Conservation (phyloP, 2,329 filamentous ascomycete species). For the Botrytis deweyae region DNA sequence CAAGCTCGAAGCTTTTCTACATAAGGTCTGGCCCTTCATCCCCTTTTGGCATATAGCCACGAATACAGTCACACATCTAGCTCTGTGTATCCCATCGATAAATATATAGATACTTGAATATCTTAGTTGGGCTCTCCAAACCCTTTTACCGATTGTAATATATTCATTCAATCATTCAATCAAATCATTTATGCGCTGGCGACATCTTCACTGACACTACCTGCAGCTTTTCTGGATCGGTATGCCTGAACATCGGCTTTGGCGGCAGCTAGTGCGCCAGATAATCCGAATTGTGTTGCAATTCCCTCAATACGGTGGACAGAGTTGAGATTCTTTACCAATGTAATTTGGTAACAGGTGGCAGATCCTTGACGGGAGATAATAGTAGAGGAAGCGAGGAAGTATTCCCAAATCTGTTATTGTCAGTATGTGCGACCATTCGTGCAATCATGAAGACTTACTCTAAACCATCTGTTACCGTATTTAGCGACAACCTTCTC, state of each 20-base stretch:
- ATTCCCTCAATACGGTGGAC: constrained; percentile 75
- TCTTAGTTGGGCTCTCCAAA: background rate
- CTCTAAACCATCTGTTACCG: constrained; percentile 90
- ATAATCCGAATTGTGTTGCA: constrained; percentile 61
- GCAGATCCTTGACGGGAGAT: constrained; percentile 72
- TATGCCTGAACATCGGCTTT: constrained; percentile 32
- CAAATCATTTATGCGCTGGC: constrained; percentile 13
- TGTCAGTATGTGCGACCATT: constrained; percentile 24
- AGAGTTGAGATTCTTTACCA: constrained; percentile 82
- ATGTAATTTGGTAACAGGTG: constrained; percentile 75
- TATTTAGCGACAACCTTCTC: constrained; percentile 96
- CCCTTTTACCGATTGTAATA: background rate
- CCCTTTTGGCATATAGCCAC: background rate
- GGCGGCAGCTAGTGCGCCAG: constrained; percentile 54
- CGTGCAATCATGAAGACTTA: constrained; percentile 48
- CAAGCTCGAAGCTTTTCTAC: constrained; percentile 10
- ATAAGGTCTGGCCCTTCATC: background rate
- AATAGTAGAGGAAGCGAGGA: constrained; percentile 75
- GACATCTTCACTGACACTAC: constrained; percentile 1
- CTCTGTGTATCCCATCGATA: background rate
- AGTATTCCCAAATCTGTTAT: constrained; percentile 75
- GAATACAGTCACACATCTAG: constrained; percentile 8
- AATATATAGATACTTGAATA: constrained; percentile 7
- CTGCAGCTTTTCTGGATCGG: constrained; percentile 14
- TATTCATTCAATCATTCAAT: constrained; percentile 4